Conservation (phyloP, 495 filamentous ascomycete genomes). For the Penicillium antarcticum region DNA sequence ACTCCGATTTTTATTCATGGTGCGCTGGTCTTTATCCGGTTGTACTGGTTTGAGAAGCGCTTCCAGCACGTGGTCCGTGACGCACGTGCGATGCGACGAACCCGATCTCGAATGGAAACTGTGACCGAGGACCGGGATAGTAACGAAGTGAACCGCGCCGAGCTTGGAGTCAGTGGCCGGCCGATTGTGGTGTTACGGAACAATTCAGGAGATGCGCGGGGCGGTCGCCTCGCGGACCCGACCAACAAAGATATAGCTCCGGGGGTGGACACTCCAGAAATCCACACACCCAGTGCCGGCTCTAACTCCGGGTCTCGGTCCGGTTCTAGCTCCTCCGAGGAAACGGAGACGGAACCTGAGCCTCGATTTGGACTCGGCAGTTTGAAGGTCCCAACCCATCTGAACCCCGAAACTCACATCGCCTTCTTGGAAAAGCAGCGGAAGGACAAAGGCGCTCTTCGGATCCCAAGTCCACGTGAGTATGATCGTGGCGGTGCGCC, state of each 20-base stretch:
- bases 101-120: conserved; percentile 55
- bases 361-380: conserved; percentile 24
- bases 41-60: conserved; percentile 97
- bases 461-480: conserved; percentile 85
- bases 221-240: conserved; percentile 17
- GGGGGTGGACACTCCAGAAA: conserved; percentile 21
- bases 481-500: conserved; percentile 77
- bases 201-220: conserved; percentile 30
- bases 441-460: conserved; percentile 68
- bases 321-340: conserved; percentile 4
- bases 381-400: conserved; percentile 48
- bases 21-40: conserved; percentile 81
- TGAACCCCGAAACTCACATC: conserved; percentile 72
- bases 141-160: conserved; percentile 45
- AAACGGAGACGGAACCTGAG: conserved; percentile 11
- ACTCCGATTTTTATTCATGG: conserved; percentile 91
- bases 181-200: conserved; percentile 72
- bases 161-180: conserved; percentile 67
- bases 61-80: conserved; percentile 75
- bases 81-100: conserved; percentile 49
- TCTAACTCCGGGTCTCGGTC: conserved; percentile 5
- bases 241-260: conserved; percentile 16
- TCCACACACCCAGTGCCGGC: conserved; percentile 11
- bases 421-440: conserved; percentile 82
- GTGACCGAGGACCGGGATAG: conserved; percentile 50